Evolutionary conservation across 148 eudicot genomes (phyloP).

Genomic region (Chenopodium formosanum): DNA sequence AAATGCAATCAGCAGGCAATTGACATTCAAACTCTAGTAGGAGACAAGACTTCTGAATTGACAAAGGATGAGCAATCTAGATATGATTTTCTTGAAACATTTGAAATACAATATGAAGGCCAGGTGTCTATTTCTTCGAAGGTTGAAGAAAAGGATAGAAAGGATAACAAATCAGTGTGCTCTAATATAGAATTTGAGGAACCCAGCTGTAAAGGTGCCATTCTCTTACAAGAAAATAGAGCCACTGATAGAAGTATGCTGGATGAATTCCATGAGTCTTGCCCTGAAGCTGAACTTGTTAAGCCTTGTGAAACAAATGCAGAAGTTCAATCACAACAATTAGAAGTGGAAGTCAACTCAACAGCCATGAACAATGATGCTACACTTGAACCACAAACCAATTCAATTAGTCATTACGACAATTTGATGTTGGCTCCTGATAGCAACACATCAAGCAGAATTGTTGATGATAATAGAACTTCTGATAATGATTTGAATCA

Average conservation of each 20-base stretch:
- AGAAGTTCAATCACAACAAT: constrained; percentile 12
- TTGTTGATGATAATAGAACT: constrained; percentile 17
- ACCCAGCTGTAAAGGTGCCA: constrained; percentile 6
- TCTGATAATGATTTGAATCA: not conserved
- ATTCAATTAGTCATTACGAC: constrained; percentile 5
- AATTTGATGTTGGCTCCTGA: constrained; percentile 4
- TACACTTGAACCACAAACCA: constrained; percentile 15
- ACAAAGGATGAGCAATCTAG: constrained; percentile 10
- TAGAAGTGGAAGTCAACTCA: constrained; percentile 20
- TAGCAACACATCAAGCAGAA: constrained; percentile 21
- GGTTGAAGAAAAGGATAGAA: constrained; percentile 18
- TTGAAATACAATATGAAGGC: not conserved
- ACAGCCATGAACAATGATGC: constrained; percentile 15
- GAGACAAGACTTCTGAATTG: constrained; percentile 14
- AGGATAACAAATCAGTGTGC: constrained; percentile 18
- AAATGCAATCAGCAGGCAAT: constrained; percentile 23
- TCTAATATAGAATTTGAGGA: constrained; percentile 22
- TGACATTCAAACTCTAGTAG: constrained; percentile 16
- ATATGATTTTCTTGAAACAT: not conserved
- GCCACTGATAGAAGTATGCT: constrained; percentile 9
- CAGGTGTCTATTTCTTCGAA: constrained; percentile 7
- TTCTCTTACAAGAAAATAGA: constrained; percentile 18
- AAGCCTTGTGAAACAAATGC: constrained; percentile 18
- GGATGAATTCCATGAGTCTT: constrained; percentile 15
- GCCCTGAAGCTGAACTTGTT: constrained; percentile 14